Base-by-base conservation (phyloP, 2,329 filamentous ascomycete genomes). In the Leptographium procerum region DNA sequence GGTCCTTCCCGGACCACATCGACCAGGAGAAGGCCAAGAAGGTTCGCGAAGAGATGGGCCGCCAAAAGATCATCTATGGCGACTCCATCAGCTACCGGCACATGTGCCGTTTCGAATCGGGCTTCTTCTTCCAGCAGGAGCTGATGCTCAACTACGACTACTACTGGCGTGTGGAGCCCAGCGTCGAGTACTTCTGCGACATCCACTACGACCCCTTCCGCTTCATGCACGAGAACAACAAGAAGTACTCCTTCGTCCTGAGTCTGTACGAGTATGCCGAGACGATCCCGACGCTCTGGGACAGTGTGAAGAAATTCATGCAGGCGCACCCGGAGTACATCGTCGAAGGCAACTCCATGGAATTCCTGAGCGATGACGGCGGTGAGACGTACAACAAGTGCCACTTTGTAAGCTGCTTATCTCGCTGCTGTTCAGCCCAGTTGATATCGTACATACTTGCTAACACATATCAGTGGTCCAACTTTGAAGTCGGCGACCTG, bases 111-210 rank as follows among this genome's bases (percentile, higher is more conserved):
- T 99, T 96, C 70, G 94, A 99, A 75, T 97, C 92, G 9, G 94
- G 94, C 45, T 99, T 99, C 81, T 99, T 99, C 81, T 99, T 97
- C 84, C 90, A 88, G 61, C 94, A 99, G 72, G 82, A 84, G 33
- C 76, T 96, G 65, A 91, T 99, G 89, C 75, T 89, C 72, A 91
- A 97, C 71, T 99, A 95, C 74, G 94, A 99, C 70, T 99, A 90
- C 83, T 99, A 99, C 82, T 99, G 94, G 94, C 89, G 95, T 65
- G 94, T 99, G 16, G 94, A 99, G 80, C 94, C 94, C 66, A 94
- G 89, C 73, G 85, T 99, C 70, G 89, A 97, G 77, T 86, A 99
- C 62, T 96, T 84, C 81, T 99, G 94, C 75, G 94, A 99, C 70
- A 82, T 99, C 68, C 82, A 90, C 73, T 95, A 95, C 73, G 94